phyloP scores from a whole-genome alignment of 352 stramenopile genomes.

The Phytophthora agathidicida region DNA sequence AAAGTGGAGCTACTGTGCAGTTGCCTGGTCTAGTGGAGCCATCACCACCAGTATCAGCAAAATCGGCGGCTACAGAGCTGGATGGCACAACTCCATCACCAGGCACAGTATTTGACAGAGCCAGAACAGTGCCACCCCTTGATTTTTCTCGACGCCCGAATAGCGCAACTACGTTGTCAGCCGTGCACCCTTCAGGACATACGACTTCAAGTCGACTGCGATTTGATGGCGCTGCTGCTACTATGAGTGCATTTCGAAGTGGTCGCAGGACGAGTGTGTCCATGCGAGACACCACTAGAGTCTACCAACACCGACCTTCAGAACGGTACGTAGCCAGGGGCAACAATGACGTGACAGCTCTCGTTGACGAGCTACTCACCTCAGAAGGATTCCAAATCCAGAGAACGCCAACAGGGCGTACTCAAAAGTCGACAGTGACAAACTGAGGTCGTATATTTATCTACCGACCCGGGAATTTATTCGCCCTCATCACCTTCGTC shows the following conservation, averaged over 20 bases:
- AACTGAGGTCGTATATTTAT: too few species aligned
- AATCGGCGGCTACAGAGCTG: not conserved
- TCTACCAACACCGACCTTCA: conserved; percentile 13
- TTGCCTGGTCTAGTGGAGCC: conserved; percentile 9
- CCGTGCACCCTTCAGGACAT: conserved; percentile 22
- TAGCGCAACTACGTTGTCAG: conserved; percentile 22
- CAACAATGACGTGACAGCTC: conserved; percentile 31
- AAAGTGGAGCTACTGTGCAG: not conserved
- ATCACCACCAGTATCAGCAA: not conserved
- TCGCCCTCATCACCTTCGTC: conserved; percentile 24
- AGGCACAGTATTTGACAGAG: not conserved
- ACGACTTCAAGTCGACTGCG: not conserved
- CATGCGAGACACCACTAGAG: conserved; percentile 5
- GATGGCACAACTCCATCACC: not conserved
- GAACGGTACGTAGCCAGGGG: conserved; percentile 19
- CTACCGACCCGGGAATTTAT: too few species aligned
- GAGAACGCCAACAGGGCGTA: conserved; percentile 19
- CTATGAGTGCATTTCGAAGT: conserved; percentile 5
- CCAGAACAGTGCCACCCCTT: not conserved
- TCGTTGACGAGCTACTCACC: conserved; percentile 60
- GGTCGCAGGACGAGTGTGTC: conserved; percentile 4
- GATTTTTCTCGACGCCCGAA: conserved; percentile 14
- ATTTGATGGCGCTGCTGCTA: not conserved
- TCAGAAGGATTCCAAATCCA: conserved; percentile 55
- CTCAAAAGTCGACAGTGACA: conserved; percentile 21